Evolutionary conservation across 2,329 filamentous ascomycete genomes (phyloP).

Genomic region (Trichoderma simmonsii): DNA sequence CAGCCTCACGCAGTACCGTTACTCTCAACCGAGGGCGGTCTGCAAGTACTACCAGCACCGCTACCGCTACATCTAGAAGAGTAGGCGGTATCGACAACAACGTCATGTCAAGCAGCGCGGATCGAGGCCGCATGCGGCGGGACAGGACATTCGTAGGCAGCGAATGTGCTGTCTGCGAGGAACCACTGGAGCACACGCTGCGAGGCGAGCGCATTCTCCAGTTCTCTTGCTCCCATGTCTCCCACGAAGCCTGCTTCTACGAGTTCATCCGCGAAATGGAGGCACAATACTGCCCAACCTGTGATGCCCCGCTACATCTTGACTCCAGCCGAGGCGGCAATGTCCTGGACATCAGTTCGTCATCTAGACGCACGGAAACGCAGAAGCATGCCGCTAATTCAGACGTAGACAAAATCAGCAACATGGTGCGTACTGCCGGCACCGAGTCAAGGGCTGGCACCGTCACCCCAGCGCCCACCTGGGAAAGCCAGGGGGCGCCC

Average conservation of each 20-base stretch:
- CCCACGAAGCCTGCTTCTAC: conserved; percentile 97
- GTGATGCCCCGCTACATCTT: conserved; percentile 84
- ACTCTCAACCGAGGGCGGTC: conserved; percentile 34
- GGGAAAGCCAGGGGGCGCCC: conserved; percentile 61
- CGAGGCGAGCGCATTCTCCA: conserved; percentile 92
- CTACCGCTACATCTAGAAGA: conserved; percentile 32
- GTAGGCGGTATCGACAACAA: conserved; percentile 40
- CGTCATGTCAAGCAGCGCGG: conserved; percentile 50
- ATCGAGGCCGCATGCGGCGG: conserved; percentile 74
- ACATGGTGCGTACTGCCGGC: conserved; percentile 77
- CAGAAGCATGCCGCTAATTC: conserved; percentile 27
- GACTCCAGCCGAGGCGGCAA: conserved; percentile 93
- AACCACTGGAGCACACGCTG: conserved; percentile 91
- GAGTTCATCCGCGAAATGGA: conserved; percentile 96
- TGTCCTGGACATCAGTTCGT: conserved; percentile 79
- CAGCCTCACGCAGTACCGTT: conserved; percentile 26
- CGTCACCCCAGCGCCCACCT: conserved; percentile 59
- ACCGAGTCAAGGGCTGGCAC: conserved; percentile 56
- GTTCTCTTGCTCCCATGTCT: conserved; percentile 94
- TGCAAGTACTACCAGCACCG: conserved; percentile 32
- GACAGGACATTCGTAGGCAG: conserved; percentile 94
- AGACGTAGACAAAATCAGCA: conserved; percentile 82
- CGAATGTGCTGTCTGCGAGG: conserved; percentile 94
- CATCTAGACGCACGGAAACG: conserved; percentile 23
- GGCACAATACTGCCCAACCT: conserved; percentile 89